Base-by-base conservation (phyloP, 192 early-diverging fungal genomes). In the Gryganskiella cystojenkinii region DNA sequence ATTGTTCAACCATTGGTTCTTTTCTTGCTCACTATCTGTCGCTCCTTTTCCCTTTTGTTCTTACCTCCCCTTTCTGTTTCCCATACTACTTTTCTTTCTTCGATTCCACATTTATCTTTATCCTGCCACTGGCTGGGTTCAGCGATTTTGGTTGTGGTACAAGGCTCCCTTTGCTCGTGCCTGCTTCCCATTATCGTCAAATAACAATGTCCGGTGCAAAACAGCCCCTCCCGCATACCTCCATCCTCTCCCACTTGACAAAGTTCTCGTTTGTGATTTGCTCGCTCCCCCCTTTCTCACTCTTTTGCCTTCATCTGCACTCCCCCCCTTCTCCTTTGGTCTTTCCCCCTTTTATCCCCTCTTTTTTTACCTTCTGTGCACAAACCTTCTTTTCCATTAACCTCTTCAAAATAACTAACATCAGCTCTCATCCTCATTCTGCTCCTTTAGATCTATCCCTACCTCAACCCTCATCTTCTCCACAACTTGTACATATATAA, bases 401-500 rank as follows among this genome's bases (percentile, higher is more conserved):
- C 10, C 22, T 46, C 20, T 30, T 44, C 8, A 15, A 40, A 44
- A 33, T 40, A 53, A 40, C 25, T 24, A 52, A 53, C 46, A 42
- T 27, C 31, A 25, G n/a, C n/a, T 24, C 22, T 47, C 28, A 49
- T 42, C 45, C 14, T 22, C 46, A 19, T 35, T n/a, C 15, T 54
- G 13, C n/a, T n/a, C 25, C 10, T 43, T 31, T 75, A 54, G 56
- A 45, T 62, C 64, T 59, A 45, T 13, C 42, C 31, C 28, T 1
- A n/a, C 33, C 56, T 17, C 31, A 33, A 6, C 5, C 56, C 37
- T n/a, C 19, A 50, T 20, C 28, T 37, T 24, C n/a, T 10, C 49
- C 46, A 28, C 59, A 8, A 30, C 46, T 33, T 70, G 40, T 56
- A 67, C 56, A 63, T 56, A 70, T 61, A 66, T 56, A 56, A 71